phyloP scores from a whole-genome alignment of 1,284 basidiomycete species.

The Tremellales sp. region DNA sequence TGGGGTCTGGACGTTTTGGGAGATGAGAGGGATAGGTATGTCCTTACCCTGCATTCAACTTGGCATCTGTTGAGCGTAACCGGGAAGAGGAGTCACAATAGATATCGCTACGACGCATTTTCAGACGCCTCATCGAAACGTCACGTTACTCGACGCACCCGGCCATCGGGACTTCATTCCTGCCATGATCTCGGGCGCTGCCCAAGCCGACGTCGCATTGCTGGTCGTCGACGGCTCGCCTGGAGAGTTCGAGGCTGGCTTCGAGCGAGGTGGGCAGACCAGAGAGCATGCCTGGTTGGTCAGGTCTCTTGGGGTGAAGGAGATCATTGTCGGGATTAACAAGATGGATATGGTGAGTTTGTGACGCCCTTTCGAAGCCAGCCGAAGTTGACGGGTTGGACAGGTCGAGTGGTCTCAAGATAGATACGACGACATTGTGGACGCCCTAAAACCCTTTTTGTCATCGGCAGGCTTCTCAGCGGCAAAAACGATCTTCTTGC shows the following conservation, averaged over 20 bases:
- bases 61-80: neutral
- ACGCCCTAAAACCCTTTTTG: constrained; percentile 73
- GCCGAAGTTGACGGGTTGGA: neutral
- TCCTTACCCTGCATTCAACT: neutral
- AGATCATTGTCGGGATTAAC: constrained; percentile 89
- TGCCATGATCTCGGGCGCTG: constrained; percentile 98
- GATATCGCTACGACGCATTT: constrained; percentile 88
- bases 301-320: constrained; percentile 87
- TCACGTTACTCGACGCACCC: constrained; percentile 92
- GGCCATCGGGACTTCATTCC: constrained; percentile 98
- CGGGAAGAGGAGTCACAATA: constrained; percentile 86
- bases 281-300: constrained; percentile 91
- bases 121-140: constrained; percentile 67
- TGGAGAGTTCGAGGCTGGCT: constrained; percentile 95
- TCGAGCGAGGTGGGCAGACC: constrained; percentile 92
- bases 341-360: constrained; percentile 79
- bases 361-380: neutral
- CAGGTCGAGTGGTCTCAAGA: constrained; percentile 78
- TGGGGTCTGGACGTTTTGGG: constrained; percentile 93
- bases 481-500: constrained; percentile 76
- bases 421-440: constrained; percentile 81
- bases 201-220: constrained; percentile 92
- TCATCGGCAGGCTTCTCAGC: constrained; percentile 78
- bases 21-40: constrained; percentile 85
- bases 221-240: constrained; percentile 88